phyloP scores from a whole-genome alignment of 495 filamentous ascomycete species.

The Penicillium cosmopolitanum region DNA sequence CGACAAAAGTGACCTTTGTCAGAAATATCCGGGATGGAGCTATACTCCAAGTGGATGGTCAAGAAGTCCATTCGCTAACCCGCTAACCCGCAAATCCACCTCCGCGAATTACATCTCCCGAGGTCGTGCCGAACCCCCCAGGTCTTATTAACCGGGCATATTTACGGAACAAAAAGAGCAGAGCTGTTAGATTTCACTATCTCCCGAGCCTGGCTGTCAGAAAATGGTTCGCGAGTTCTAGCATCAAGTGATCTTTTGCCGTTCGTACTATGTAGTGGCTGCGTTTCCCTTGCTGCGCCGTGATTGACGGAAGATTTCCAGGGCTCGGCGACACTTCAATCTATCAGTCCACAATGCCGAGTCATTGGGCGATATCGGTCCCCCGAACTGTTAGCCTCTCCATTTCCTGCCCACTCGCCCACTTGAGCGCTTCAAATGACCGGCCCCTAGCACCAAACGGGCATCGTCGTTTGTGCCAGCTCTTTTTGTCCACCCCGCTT shows the following conservation, averaged over 20 bases:
- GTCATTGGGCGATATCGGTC: conserved; percentile 8
- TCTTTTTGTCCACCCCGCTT: conserved; percentile 4
- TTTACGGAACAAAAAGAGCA: background rate
- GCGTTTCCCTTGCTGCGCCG: background rate
- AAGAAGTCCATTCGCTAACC: background rate
- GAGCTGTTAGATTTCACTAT: background rate
- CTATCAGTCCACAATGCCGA: background rate
- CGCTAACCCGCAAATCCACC: background rate
- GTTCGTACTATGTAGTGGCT: background rate
- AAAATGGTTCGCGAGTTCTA: background rate
- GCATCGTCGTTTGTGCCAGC: conserved; percentile 6
- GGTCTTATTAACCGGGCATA: too few relatives aligned
- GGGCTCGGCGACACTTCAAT: background rate
- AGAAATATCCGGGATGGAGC: background rate
- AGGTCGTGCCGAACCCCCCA: background rate
- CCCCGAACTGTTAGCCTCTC: background rate
- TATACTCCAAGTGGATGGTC: conserved; percentile 1
- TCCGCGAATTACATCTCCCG: background rate
- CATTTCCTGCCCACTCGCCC: background rate
- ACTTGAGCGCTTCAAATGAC: conserved; percentile 7
- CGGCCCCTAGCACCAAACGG: conserved; percentile 3
- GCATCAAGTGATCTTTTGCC: background rate
- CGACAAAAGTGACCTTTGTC: background rate
- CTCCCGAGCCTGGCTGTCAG: background rate
- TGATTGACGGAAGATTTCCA: conserved; percentile 45